Percentiles rank a stretch among this genome's conserved stretches.
phyloP scores from a whole-genome alignment of 768 basidiomycete species.

The Panellus pusillus region DNA sequence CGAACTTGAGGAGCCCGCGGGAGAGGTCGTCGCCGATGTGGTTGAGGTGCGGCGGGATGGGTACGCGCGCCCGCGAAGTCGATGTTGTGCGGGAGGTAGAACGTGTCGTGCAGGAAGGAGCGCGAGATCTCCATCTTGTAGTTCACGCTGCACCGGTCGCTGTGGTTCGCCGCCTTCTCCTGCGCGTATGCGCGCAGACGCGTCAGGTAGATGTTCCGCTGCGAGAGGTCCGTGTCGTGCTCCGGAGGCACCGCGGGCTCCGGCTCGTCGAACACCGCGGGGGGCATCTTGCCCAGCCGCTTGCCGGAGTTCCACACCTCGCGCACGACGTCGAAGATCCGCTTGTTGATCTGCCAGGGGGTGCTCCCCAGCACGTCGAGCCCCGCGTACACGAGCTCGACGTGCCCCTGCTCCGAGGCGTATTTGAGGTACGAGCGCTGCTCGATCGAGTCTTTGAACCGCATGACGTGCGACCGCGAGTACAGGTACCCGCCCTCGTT shows the following conservation, averaged over 20 bases:
- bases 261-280: conserved; percentile 59
- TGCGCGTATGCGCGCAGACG: conserved; percentile 57
- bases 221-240: conserved; percentile 50
- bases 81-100: conserved; percentile 94
- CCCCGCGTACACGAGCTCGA: conserved; percentile 85
- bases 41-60: conserved; percentile 91
- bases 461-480: conserved; percentile 77
- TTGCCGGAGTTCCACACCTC: conserved; percentile 87
- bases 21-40: conserved; percentile 95
- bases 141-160: conserved; percentile 89
- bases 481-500: conserved; percentile 83
- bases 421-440: conserved; percentile 76
- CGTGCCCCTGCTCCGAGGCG: conserved; percentile 70
- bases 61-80: conserved; percentile 98
- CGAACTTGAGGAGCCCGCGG: conserved; percentile 85
- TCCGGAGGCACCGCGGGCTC: conserved; percentile 60
- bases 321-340: conserved; percentile 72
- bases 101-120: conserved; percentile 86
- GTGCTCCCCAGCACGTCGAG: conserved; percentile 89
- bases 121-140: conserved; percentile 96
- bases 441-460: conserved; percentile 87
- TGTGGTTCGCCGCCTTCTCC: conserved; percentile 78
- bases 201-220: conserved; percentile 51
- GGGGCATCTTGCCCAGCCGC: conserved; percentile 81
- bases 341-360: conserved; percentile 85